Conservation (phyloP, 2,329 filamentous ascomycete species). For the Trichoderma sp. region DNA sequence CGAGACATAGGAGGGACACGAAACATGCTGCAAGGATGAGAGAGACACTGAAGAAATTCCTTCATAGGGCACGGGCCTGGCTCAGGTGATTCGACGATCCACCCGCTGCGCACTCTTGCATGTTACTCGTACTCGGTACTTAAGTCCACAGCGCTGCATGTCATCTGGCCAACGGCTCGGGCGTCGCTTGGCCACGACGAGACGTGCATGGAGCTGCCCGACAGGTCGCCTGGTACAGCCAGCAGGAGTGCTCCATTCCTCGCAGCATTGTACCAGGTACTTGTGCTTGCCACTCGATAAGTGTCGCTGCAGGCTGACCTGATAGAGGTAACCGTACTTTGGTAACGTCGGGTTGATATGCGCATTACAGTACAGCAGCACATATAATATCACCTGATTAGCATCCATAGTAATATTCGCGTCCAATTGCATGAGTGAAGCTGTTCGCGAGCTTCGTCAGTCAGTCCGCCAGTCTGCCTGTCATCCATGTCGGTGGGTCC, state of each 20-base stretch:
- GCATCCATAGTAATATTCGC: background rate
- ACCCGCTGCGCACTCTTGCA: background rate
- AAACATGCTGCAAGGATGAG: conserved; percentile 9
- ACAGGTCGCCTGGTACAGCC: background rate
- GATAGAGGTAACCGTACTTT: background rate
- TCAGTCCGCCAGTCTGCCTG: background rate
- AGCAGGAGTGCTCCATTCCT: background rate
- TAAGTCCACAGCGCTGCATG: background rate
- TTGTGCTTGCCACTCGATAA: background rate
- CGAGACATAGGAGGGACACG: conserved; percentile 15
- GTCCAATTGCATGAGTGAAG: background rate
- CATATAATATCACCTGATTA: background rate
- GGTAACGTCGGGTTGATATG: background rate
- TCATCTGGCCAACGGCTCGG: background rate
- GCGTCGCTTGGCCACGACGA: background rate
- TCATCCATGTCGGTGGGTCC: background rate
- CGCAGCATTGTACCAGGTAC: background rate
- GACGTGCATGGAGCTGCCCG: background rate
- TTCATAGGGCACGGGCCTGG: conserved; percentile 8
- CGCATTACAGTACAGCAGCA: background rate
- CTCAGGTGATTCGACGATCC: conserved; percentile 5
- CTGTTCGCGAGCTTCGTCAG: background rate
- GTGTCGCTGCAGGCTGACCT: background rate
- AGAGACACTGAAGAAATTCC: conserved; percentile 1
- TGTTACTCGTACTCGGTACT: background rate